Conservation (phyloP, 352 stramenopile species). For the Phytophthora aleatoria region DNA sequence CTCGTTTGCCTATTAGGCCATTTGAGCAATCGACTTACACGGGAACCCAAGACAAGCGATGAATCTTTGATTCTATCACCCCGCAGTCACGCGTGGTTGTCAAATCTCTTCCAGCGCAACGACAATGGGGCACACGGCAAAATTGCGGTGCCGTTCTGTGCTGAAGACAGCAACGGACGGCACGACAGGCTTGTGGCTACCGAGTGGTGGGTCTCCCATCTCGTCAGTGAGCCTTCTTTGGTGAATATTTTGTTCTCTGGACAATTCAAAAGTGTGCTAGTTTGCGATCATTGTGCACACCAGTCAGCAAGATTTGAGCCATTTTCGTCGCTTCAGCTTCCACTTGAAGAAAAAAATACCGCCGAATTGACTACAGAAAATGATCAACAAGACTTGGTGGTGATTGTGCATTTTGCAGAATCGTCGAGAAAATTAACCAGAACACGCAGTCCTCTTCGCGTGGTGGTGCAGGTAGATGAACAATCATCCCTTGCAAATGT, state of each 20-base stretch:
- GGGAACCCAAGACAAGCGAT: conserved; percentile 40
- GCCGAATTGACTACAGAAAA: neutral
- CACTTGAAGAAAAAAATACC: conserved; percentile 30
- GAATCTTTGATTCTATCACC: conserved; percentile 50
- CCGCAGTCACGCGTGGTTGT: conserved; percentile 34
- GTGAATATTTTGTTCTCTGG: conserved; percentile 84
- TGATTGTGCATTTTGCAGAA: conserved; percentile 43
- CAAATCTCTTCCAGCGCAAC: conserved; percentile 23
- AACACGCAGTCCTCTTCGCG: conserved; percentile 4
- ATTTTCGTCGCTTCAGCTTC: conserved; percentile 83
- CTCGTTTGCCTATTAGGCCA: conserved; percentile 91
- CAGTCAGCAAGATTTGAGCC: conserved; percentile 81
- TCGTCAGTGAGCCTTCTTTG: conserved; percentile 94
- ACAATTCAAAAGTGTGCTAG: conserved; percentile 92
- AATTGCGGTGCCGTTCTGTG: conserved; percentile 13
- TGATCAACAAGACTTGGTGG: conserved; percentile 31
- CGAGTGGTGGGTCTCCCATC: conserved; percentile 85
- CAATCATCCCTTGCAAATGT: conserved; percentile 11
- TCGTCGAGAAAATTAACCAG: conserved; percentile 3
- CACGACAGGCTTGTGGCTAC: conserved; percentile 91
- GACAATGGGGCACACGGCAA: neutral
- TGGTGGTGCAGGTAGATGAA: conserved; percentile 4
- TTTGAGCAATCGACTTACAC: conserved; percentile 94
- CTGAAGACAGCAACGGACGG: conserved; percentile 93
- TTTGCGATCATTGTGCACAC: too few relatives aligned